Conservation (phyloP, 352 stramenopile genomes). For the Pythium folliculosum region DNA sequence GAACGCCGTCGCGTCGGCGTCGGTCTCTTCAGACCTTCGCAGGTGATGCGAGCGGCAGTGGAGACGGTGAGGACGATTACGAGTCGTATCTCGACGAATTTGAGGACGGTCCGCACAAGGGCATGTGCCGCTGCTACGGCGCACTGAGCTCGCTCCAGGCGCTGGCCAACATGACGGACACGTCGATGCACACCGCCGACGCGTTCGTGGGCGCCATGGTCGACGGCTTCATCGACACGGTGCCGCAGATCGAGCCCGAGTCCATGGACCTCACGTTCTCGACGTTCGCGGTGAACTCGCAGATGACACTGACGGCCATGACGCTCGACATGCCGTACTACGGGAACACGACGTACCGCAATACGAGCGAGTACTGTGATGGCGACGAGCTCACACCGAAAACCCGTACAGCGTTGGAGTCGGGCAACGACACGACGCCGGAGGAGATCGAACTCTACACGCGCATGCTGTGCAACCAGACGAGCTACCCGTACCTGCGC, state of each 20-base stretch:
- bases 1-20: no score
- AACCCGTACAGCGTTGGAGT: background rate
- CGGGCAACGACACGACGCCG: background rate
- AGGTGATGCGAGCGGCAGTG: background rate
- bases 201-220: conserved; percentile 28
- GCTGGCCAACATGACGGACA: conserved; percentile 30
- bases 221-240: conserved; percentile 32
- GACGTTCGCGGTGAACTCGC: conserved; percentile 34
- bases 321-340: conserved; percentile 40
- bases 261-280: conserved; percentile 33
- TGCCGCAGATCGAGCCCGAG: conserved; percentile 31
- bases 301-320: conserved; percentile 41
- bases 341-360: conserved; percentile 30
- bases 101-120: conserved; percentile 24
- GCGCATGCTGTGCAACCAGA: conserved; percentile 33
- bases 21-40: no score
- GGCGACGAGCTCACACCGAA: conserved; percentile 13
- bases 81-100: conserved; percentile 4
- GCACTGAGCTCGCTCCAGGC: conserved; percentile 34
- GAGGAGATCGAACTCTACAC: background rate
- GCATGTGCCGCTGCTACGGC: conserved; percentile 36
- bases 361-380: conserved; percentile 31
- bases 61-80: background rate
- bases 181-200: conserved; percentile 28
- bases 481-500: conserved; percentile 34